Base-by-base conservation (phyloP, 1,284 basidiomycete genomes). In the Boletus holoroseus region DNA sequence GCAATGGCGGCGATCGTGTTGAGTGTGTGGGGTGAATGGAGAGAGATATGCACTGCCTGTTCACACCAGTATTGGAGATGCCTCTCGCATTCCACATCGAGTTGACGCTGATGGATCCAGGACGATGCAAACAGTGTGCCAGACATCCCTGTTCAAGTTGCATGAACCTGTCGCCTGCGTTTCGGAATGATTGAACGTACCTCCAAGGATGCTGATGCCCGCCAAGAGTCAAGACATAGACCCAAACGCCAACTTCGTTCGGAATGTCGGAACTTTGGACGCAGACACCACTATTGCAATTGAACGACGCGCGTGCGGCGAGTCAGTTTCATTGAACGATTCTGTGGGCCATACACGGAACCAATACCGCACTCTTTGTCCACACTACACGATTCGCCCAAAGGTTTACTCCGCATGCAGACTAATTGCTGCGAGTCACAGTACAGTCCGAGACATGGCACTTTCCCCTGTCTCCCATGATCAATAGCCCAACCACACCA, bases 1-100 rank as follows among this genome's bases (percentile, higher is more conserved):
- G 49, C 15, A 53, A 35, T n/a, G 18, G 30, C 45, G 28, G 28
- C 22, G 20, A 47, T 48, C 28, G n/a, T n/a, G 35, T 22, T 39
- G 27, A 15, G 44, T 38, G 24, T 8, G 41, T 16, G 26, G 30
- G 7, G 47, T 47, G 28, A 9, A 48, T 18, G 20, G 26, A 22
- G 36, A 24, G 5, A 26, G 22, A 12, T 5, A 20, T 1, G 20
- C 5, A 52, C 70, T 57, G 84, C 85, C 76, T 90, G 88, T 72
- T 93, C 90, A 58, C 84, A 82, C 84, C 90, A 92, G 70, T 93
- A 92, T 61, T 91, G 85, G 45, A 83, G 71, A 58, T 90, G 83
- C 69, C 85, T 88, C 70, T 88, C 82, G 45, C 87, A 83, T 62
- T 91, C 88, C 54, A 74, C 70, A 45, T 84, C 82, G 60, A 89